phyloP scores from a whole-genome alignment of 1,284 basidiomycete species.

The Leucoagaricus sp. region DNA sequence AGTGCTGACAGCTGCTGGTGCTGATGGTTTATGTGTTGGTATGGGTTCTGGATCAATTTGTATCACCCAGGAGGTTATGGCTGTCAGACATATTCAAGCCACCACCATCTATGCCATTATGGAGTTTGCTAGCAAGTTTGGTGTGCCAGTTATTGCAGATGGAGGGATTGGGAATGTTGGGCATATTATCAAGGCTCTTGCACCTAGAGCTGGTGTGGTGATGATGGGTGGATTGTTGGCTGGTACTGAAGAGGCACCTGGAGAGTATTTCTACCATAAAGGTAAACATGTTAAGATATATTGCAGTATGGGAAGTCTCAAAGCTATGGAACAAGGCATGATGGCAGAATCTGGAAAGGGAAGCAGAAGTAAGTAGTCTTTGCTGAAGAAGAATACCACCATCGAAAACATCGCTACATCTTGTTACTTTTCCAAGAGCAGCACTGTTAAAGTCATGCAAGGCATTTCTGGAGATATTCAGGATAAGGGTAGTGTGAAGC shows the following conservation, averaged over 20 bases:
- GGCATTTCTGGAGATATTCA: slow-evolving; percentile 97
- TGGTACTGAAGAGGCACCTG: too few relatives aligned
- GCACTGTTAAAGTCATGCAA: slow-evolving; percentile 95
- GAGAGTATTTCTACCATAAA: slow-evolving; percentile 99
- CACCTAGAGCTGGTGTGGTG: too few relatives aligned
- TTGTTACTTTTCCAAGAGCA: slow-evolving; percentile 96
- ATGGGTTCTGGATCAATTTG: slow-evolving; percentile 99
- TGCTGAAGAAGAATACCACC: slow-evolving; percentile 45
- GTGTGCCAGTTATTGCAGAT: slow-evolving; percentile 97
- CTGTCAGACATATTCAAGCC: slow-evolving; percentile 96
- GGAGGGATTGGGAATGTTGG: slow-evolving; percentile 96
- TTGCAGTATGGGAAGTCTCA: slow-evolving; percentile 96
- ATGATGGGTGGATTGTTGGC: too few relatives aligned
- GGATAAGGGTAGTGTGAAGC: slow-evolving; percentile 93
- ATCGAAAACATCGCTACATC: slow-evolving; percentile 96
- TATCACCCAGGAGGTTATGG: slow-evolving; percentile 99
- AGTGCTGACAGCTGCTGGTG: slow-evolving; percentile 92
- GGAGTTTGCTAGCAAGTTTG: slow-evolving; percentile 92
- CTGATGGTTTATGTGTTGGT: slow-evolving; percentile 91
- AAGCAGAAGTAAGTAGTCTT: slow-evolving; percentile 43
- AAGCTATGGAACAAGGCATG: slow-evolving; percentile 93
- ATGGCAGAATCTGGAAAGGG: slow-evolving; percentile 31
- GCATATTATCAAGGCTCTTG: too few relatives aligned
- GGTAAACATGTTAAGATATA: slow-evolving; percentile 99
- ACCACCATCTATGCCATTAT: slow-evolving; percentile 95